Conservation (phyloP, 2,329 filamentous ascomycete genomes). For the Colletotrichum acutatum region DNA sequence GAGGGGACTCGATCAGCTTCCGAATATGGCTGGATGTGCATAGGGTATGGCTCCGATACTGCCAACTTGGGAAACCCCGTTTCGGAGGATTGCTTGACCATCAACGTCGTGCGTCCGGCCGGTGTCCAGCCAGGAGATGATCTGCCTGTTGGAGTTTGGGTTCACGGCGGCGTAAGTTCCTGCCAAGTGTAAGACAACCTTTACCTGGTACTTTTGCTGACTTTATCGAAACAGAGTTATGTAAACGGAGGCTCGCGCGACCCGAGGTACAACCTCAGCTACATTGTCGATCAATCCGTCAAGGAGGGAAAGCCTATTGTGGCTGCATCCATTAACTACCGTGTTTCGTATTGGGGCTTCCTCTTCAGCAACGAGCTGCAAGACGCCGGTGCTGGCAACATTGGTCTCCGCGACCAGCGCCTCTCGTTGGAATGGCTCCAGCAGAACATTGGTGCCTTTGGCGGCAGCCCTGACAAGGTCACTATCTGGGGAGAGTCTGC, state of each 20-base stretch:
- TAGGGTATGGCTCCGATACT: conserved; percentile 59
- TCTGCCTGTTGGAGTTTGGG: conserved; percentile 68
- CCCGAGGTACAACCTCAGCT: conserved; percentile 47
- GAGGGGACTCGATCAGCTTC: conserved; percentile 57
- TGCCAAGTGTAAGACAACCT: neutral
- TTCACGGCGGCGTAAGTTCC: conserved; percentile 60
- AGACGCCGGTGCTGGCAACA: conserved; percentile 64
- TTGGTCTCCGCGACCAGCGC: conserved; percentile 70
- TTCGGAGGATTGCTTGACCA: conserved; percentile 63
- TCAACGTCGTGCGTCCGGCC: conserved; percentile 61
- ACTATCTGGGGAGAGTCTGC: conserved; percentile 74
- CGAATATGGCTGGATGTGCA: conserved; percentile 58
- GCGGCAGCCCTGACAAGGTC: conserved; percentile 72
- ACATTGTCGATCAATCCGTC: conserved; percentile 48
- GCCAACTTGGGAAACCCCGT: conserved; percentile 49
- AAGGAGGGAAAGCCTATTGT: conserved; percentile 65
- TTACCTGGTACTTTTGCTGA: neutral
- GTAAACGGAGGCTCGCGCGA: conserved; percentile 45
- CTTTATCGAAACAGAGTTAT: conserved; percentile 36
- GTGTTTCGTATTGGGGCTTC: conserved; percentile 71
- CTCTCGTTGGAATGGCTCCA: conserved; percentile 70
- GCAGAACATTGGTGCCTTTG: conserved; percentile 73
- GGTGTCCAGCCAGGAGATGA: conserved; percentile 54
- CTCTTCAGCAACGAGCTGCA: conserved; percentile 66
- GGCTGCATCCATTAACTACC: conserved; percentile 74